A percentile compares a stretch with the other conserved stretches of the same genome.
Conservation (phyloP, 2,329 filamentous ascomycete genomes). For the Aspergillus spinulosporus region DNA sequence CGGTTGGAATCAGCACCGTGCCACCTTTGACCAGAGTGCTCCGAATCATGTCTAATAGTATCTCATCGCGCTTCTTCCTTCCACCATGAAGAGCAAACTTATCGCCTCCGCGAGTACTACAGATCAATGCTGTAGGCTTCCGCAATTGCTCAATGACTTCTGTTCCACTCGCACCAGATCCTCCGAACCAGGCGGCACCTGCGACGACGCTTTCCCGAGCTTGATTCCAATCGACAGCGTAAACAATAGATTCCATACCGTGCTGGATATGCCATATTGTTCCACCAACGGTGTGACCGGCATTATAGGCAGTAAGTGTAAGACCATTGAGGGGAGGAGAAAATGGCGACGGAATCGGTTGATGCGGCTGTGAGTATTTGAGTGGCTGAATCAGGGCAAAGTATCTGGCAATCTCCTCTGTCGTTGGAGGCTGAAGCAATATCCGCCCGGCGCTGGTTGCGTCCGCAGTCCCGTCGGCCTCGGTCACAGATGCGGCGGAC, state of each 20-base stretch:
- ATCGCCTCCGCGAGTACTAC: slow-evolving; percentile 79
- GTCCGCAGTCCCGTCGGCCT: slow-evolving; percentile 34
- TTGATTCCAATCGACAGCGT: slow-evolving; percentile 98
- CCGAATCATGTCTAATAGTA: slow-evolving; percentile 75
- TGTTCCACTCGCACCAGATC: slow-evolving; percentile 73
- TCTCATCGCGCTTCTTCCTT: slow-evolving; percentile 78
- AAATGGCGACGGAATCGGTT: slow-evolving; percentile 81
- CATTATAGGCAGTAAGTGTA: slow-evolving; percentile 94
- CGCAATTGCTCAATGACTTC: slow-evolving; percentile 92
- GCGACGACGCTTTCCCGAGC: slow-evolving; percentile 93
- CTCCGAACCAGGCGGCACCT: slow-evolving; percentile 89
- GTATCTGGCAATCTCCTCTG: slow-evolving; percentile 87
- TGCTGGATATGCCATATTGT: slow-evolving; percentile 99
- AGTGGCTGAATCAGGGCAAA: slow-evolving; percentile 88
- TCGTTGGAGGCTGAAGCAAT: slow-evolving; percentile 68
- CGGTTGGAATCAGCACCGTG: slow-evolving; percentile 88
- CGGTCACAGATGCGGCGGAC: slow-evolving; percentile 33
- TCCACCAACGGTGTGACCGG: slow-evolving; percentile 90
- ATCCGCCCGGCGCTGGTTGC: slow-evolving; percentile 43
- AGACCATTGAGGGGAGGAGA: slow-evolving; percentile 87
- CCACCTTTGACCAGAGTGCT: slow-evolving; percentile 80
- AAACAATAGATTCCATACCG: slow-evolving; percentile 93
- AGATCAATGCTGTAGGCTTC: slow-evolving; percentile 90
- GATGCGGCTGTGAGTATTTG: slow-evolving; percentile 95
- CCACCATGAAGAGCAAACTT: slow-evolving; percentile 69